These are phyloP conservation scores for Daedalea quercina DNA, from an alignment of 768 basidiomycete genomes.

Conservation along the genomic window DNA sequence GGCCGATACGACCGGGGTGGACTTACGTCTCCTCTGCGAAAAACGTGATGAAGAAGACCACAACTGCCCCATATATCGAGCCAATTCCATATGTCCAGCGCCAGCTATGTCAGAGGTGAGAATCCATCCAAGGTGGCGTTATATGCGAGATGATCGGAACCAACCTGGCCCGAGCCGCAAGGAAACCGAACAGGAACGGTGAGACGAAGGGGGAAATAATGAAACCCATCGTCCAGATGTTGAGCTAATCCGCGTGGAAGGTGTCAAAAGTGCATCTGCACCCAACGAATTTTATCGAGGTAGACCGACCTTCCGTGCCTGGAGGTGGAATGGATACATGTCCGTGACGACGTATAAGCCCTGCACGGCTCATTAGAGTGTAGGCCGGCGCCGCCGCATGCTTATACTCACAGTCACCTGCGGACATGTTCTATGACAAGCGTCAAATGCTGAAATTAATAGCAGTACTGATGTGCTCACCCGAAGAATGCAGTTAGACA, in stretches of 20 bases:
- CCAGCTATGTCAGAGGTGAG: conserved; percentile 31
- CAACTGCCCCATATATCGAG: conserved; percentile 47
- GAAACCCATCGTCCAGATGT: conserved; percentile 71
- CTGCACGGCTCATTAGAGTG: background rate
- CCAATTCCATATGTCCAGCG: conserved; percentile 66
- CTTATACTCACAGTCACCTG: conserved; percentile 42
- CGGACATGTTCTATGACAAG: conserved; percentile 38
- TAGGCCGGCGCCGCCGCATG: background rate
- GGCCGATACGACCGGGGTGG: background rate
- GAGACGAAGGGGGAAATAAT: conserved; percentile 59
- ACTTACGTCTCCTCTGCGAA: conserved; percentile 63
- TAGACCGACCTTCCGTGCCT: conserved; percentile 9
- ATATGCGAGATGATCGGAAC: conserved; percentile 5
- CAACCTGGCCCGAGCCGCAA: conserved; percentile 46
- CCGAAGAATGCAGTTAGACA: conserved; percentile 53
- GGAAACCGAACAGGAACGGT: conserved; percentile 63
- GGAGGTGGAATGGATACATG: conserved; percentile 10
- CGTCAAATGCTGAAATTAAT: background rate
- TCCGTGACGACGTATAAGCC: conserved; percentile 10
- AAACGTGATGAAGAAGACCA: conserved; percentile 49
- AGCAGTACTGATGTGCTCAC: conserved; percentile 24
- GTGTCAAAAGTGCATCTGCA: background rate
- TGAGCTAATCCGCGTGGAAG: conserved; percentile 35
- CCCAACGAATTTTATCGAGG: conserved; percentile 34
- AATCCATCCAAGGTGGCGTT: background rate